Conservation (phyloP, 345 rosid genomes). For the Citrus cavaleriei region DNA sequence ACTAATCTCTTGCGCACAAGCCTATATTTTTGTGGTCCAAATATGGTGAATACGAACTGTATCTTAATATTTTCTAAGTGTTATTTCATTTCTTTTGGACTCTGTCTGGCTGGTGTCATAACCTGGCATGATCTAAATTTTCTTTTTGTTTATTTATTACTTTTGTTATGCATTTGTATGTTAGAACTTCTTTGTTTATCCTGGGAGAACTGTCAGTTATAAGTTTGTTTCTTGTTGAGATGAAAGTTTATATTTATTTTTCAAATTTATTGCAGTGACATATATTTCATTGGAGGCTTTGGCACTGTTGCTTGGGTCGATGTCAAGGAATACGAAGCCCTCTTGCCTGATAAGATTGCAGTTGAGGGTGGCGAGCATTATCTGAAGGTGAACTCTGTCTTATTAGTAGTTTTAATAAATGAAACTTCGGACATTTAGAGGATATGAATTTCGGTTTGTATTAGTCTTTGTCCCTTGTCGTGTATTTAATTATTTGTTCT, state of each 20-base stretch:
- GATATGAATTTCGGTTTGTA: neutral
- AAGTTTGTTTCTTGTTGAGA: neutral
- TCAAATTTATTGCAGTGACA: constrained; percentile 48
- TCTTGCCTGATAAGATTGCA: constrained; percentile 91
- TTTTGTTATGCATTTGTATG: neutral
- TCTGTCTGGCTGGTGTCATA: neutral
- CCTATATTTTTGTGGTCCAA: neutral
- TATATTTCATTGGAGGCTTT: constrained; percentile 97
- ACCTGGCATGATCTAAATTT: neutral
- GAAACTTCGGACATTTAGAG: no score
- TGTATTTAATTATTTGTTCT: neutral
- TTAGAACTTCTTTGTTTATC: neutral
- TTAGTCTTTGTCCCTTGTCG: neutral
- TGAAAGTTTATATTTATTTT: neutral
- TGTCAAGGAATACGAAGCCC: constrained; percentile 74
- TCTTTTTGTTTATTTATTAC: neutral
- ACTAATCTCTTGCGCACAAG: neutral
- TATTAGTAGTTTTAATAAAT: neutral
- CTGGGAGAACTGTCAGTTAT: neutral
- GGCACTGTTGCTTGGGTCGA: constrained; percentile 99
- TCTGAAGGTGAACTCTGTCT: constrained; percentile 52
- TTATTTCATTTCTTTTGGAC: neutral
- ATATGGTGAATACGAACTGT: neutral
- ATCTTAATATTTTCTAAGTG: neutral
- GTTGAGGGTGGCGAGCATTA: constrained; percentile 94